Conservation (phyloP, 306 rosid species). For the Luffa aegyptiaca region DNA sequence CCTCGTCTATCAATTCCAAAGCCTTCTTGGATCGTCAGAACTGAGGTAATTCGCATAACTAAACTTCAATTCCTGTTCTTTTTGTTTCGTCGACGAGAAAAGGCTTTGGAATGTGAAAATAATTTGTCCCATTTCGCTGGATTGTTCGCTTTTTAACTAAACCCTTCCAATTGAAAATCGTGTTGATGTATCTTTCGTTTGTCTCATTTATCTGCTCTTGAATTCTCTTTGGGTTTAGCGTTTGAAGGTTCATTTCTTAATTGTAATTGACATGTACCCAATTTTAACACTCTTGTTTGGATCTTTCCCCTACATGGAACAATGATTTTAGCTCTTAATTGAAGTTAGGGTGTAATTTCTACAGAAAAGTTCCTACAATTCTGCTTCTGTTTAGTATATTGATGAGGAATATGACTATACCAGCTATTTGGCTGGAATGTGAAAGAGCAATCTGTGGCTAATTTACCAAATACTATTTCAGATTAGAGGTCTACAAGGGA, state of each 20-base stretch:
- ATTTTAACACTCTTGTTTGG: background rate
- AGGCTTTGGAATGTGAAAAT: background rate
- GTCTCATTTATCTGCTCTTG: background rate
- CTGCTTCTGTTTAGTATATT: background rate
- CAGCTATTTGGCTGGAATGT: background rate
- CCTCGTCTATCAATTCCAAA: constrained; percentile 51
- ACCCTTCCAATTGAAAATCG: background rate
- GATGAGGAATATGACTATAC: background rate
- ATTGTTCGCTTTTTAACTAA: background rate
- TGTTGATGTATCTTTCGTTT: background rate
- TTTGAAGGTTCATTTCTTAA: background rate
- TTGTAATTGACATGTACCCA: background rate
- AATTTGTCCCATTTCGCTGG: background rate
- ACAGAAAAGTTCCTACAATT: background rate
- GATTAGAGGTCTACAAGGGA: background rate
- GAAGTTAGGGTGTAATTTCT: background rate
- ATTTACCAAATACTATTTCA: background rate
- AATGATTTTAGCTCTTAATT: background rate
- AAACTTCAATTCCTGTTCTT: background rate
- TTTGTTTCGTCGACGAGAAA: background rate
- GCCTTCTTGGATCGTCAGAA: constrained; percentile 73
- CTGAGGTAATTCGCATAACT: constrained; percentile 35
- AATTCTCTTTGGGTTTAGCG: background rate
- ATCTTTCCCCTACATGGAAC: background rate
- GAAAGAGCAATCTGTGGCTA: background rate